phyloP scores from a whole-genome alignment of 352 stramenopile species.

The Phytophthora boehmeriae region DNA sequence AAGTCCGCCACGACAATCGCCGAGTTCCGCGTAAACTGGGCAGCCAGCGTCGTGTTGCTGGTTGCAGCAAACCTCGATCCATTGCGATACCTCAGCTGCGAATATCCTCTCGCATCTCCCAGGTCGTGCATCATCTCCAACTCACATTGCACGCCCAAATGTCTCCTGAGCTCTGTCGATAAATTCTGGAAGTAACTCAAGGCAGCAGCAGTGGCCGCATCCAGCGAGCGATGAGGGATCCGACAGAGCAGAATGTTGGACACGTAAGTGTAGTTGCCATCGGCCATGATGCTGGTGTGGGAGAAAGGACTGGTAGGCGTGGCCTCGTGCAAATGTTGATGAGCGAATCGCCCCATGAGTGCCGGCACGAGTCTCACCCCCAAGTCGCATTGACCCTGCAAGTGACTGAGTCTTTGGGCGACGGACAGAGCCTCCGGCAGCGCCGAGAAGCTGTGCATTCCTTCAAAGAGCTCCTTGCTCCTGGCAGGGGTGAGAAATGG shows the following conservation, averaged over 20 bases:
- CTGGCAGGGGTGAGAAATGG: constrained; percentile 48
- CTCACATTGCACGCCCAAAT: constrained; percentile 34
- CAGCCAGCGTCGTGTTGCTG: constrained; percentile 49
- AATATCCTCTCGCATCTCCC: constrained; percentile 35
- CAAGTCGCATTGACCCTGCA: constrained; percentile 43
- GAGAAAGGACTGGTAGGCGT: constrained; percentile 48
- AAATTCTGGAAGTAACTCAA: constrained; percentile 49
- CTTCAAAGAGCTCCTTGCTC: constrained; percentile 62
- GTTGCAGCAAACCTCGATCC: constrained; percentile 37
- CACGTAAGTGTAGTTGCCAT: constrained; percentile 50
- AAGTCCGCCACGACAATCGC: constrained; percentile 55
- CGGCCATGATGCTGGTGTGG: constrained; percentile 66
- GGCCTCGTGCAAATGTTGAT: constrained; percentile 34
- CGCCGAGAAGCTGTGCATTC: constrained; percentile 43
- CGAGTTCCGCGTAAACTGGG: constrained; percentile 31
- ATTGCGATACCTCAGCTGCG: constrained; percentile 51
- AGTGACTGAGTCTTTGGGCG: constrained; percentile 34
- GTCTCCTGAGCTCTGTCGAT: constrained; percentile 34
- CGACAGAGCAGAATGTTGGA: constrained; percentile 58
- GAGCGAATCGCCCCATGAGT: constrained; percentile 44
- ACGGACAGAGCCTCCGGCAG: constrained; percentile 22
- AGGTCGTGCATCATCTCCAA: constrained; percentile 44
- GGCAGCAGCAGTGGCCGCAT: constrained; percentile 33
- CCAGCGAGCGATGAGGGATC: constrained; percentile 46
- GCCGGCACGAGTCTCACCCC: constrained; percentile 40